Evolutionary conservation across 179 eudicot species (phyloP).

Genomic region (Silene vulgaris): DNA sequence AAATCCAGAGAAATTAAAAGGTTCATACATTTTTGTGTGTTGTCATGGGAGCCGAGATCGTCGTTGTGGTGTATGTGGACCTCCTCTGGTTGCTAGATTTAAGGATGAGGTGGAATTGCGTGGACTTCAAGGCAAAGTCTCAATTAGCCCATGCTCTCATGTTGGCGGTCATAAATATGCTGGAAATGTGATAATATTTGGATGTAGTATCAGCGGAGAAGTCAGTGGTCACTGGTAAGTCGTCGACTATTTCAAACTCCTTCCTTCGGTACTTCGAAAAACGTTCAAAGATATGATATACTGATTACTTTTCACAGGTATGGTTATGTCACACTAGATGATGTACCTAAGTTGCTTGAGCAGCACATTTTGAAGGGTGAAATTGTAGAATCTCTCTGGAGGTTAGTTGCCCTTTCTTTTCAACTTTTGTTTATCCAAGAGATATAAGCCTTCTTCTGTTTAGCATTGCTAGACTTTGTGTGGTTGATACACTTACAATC

Average conservation of each 20-base stretch:
- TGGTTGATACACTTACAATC: not conserved
- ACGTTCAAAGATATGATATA: not conserved
- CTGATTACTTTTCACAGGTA: constrained; percentile 47
- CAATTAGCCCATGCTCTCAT: constrained; percentile 91
- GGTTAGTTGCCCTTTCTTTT: constrained; percentile 39
- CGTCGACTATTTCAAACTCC: constrained; percentile 14
- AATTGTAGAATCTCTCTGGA: constrained; percentile 82
- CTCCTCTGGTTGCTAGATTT: constrained; percentile 64
- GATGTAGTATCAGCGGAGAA: constrained; percentile 50
- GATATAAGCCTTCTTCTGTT: not conserved
- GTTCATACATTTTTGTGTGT: constrained; percentile 76
- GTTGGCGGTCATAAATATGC: constrained; percentile 98
- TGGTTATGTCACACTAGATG: constrained; percentile 88
- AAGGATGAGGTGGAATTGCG: constrained; percentile 65
- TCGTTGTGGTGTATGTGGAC: constrained; percentile 96
- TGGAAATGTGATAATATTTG: constrained; percentile 81
- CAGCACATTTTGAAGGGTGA: constrained; percentile 81
- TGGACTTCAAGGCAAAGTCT: constrained; percentile 73
- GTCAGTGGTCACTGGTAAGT: constrained; percentile 82
- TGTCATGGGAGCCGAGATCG: constrained; percentile 93
- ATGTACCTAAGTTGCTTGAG: constrained; percentile 79
- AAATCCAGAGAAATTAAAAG: constrained; percentile 71
- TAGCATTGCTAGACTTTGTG: not conserved
- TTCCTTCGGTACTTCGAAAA: not conserved
- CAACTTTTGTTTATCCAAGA: constrained; percentile 3